Conservation (phyloP, 2,329 filamentous ascomycete genomes). For the Diaporthe aspalathi region DNA sequence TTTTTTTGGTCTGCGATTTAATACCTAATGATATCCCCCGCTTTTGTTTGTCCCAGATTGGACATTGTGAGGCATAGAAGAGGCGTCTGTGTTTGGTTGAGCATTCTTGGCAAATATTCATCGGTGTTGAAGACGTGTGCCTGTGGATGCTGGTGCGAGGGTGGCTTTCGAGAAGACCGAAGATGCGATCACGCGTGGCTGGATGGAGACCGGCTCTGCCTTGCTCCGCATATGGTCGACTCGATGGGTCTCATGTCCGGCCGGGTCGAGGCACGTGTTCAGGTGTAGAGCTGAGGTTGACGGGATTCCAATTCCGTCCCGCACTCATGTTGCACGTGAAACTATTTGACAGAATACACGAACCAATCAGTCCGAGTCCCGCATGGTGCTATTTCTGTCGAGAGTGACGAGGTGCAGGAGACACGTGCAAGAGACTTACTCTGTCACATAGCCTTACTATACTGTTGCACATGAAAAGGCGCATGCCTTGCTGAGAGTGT, state of each 20-base stretch:
- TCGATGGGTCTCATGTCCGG: not conserved
- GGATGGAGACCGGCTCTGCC: not conserved
- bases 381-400: not conserved
- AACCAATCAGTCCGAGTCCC: not conserved
- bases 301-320: not conserved
- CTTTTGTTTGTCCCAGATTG: slow-evolving; percentile 29
- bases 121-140: not conserved
- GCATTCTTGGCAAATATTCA: not conserved
- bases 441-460: not conserved
- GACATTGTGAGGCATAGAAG: slow-evolving; percentile 34
- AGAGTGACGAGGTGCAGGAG: not conserved
- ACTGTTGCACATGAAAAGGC: not conserved
- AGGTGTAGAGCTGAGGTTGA: not conserved
- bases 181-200: not conserved
- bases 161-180: not conserved
- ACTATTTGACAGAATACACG: not conserved
- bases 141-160: not conserved
- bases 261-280: not conserved
- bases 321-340: not conserved
- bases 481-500: not conserved
- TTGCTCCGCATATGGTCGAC: not conserved
- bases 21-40: slow-evolving; percentile 32
- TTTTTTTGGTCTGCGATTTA: slow-evolving; percentile 29
- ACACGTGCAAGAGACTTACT: not conserved
- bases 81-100: slow-evolving; percentile 29